A percentile compares a stretch with the other conserved stretches of the same genome.
phyloP scores from a whole-genome alignment of 345 rosid genomes.

The Ceriops decandra region DNA sequence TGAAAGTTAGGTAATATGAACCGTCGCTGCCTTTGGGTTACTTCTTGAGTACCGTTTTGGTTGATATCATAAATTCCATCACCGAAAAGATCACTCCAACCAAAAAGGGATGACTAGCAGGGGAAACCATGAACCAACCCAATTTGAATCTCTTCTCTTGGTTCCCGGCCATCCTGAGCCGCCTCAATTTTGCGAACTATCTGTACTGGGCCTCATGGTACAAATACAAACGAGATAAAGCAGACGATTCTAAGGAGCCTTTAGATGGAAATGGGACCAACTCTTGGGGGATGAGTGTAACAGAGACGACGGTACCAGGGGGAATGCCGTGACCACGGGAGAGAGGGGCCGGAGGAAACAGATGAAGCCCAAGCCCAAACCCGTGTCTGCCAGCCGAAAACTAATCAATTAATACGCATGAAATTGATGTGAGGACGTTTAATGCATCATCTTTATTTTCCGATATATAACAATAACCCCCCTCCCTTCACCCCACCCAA shows the following conservation, averaged over 20 bases:
- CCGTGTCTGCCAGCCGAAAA: too few relatives aligned
- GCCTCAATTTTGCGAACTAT: conserved; percentile 21
- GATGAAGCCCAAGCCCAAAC: background rate
- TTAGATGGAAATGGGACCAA: background rate
- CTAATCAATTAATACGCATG: too few relatives aligned
- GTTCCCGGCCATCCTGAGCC: conserved; percentile 27
- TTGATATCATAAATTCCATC: conserved; percentile 17
- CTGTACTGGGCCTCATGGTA: conserved; percentile 31
- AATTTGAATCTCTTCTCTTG: conserved; percentile 29
- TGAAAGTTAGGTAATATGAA: too few relatives aligned
- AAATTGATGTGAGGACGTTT: too few relatives aligned
- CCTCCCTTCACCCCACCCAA: too few relatives aligned
- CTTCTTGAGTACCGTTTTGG: conserved; percentile 27
- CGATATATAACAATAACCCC: too few relatives aligned
- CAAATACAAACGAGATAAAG: conserved; percentile 15
- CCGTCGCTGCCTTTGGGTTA: conserved; percentile 25
- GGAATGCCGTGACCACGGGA: too few relatives aligned
- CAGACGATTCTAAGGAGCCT: background rate
- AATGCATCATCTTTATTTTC: too few relatives aligned
- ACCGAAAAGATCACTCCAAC: conserved; percentile 14
- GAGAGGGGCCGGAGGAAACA: too few relatives aligned
- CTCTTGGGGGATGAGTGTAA: too few relatives aligned
- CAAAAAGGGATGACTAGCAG: conserved; percentile 25
- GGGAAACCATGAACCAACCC: conserved; percentile 8
- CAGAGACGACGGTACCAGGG: too few relatives aligned